Conservation (phyloP, 805 yeast genomes). For the Barnettozyma pratensis region DNA sequence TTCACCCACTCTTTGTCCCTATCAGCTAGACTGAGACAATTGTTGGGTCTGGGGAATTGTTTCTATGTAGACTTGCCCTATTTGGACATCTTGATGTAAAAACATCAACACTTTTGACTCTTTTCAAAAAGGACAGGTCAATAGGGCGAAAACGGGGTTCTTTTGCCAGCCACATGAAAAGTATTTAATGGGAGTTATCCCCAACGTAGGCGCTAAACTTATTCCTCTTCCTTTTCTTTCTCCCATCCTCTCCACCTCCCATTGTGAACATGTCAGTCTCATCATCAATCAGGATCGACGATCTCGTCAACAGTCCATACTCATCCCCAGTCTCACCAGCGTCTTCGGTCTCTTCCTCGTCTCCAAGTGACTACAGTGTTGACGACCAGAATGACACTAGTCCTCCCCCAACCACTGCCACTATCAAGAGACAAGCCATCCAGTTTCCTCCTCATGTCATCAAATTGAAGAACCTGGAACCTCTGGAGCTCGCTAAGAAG, state of each 20-base stretch:
- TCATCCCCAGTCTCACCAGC: conserved; percentile 5
- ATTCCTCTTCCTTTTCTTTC: background rate
- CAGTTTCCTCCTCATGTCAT: conserved; percentile 20
- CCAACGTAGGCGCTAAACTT: background rate
- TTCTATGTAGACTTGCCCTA: background rate
- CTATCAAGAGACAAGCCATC: background rate
- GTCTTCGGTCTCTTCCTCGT: conserved; percentile 5
- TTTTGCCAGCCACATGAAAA: background rate
- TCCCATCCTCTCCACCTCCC: background rate
- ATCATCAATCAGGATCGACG: background rate
- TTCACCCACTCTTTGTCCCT: too few species aligned
- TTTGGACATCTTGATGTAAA: conserved; percentile 5
- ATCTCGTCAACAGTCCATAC: background rate
- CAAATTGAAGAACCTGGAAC: conserved; percentile 16
- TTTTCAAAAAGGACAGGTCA: background rate
- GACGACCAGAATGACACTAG: background rate
- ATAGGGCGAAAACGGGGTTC: background rate
- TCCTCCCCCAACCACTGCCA: background rate
- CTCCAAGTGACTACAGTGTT: conserved; percentile 1
- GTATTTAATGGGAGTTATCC: background rate
- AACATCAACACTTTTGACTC: conserved; percentile 1
- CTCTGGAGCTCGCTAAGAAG: conserved; percentile 25
- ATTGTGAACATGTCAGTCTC: background rate
- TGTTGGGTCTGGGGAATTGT: background rate
- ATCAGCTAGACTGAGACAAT: background rate